Base-by-base conservation (phyloP, 2,329 filamentous ascomycete genomes). In the Diplodia mutila region DNA sequence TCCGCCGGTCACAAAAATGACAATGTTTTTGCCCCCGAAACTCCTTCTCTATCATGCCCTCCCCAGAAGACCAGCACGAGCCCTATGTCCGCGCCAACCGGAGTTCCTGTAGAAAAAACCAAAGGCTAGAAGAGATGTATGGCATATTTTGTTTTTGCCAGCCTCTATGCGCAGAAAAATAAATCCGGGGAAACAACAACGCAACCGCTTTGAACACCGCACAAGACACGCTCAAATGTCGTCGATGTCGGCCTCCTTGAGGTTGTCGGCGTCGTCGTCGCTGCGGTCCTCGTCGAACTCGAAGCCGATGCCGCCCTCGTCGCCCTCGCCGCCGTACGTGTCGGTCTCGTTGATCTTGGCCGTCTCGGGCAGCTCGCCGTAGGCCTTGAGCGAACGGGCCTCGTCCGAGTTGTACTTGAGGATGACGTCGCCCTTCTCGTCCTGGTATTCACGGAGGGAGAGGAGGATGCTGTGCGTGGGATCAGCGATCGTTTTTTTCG, bases 301-400 rank as follows among this genome's bases (percentile, higher is more conserved):
- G 86, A 99, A 97, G 83, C 95, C 95, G 84, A 91, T 93, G 77
- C 97, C 78, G 77, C 97, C 78, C 81, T 95, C 94, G 80, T 97
- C 91, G 81, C 93, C 94, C 80, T 94, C 92, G 81, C 94, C 92
- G 77, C 92, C 88, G 78, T 89, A 97, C 57, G 93, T 97, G 82
- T 98, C 95, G 72, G 93, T 97, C 88, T 99, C 95, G 89, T 99
- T 99, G 89, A 99, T 99, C 91, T 98, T 98, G 80, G 95, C 95
- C 77, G 89, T 91, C 84, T 98, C 95, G 74, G 95, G 95, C 69
- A 99, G 86, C 83, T 99, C 95, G 81, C 95, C 95, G 82, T 98
- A 98, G 70, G 93, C 92, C 85, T 98, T 98, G 77, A 99, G 88
- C 73, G 89, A 91, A 78, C 95, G 90, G 76, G 95, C 95, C 85